phyloP scores from a whole-genome alignment of 805 yeast species.

The Kazachstania viticola region DNA sequence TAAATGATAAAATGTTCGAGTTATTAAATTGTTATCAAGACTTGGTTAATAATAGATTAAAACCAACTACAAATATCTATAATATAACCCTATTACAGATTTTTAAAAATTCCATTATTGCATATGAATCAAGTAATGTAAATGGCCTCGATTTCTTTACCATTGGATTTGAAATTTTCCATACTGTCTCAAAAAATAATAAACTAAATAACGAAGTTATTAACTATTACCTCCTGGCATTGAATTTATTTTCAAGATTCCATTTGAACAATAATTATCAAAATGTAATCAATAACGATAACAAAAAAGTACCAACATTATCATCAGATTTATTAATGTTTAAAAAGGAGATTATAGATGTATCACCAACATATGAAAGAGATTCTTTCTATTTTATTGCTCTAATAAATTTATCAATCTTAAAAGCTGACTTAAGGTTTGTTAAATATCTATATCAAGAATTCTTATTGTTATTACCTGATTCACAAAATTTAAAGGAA shows the following conservation, averaged over 20 bases:
- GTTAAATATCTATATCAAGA: slow-evolving; percentile 32
- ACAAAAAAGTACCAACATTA: slow-evolving; percentile 3
- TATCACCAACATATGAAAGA: slow-evolving; percentile 15
- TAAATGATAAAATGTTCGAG: slow-evolving; percentile 44
- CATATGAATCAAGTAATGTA: slow-evolving; percentile 26
- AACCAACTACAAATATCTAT: slow-evolving; percentile 48
- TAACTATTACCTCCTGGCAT: slow-evolving; percentile 37
- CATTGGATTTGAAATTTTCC: slow-evolving; percentile 38
- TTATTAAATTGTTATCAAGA: slow-evolving; percentile 60
- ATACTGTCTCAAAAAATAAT: slow-evolving; percentile 32
- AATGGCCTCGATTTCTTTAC: slow-evolving; percentile 38
- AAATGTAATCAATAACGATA: too few relatives aligned
- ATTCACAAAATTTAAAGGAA: slow-evolving; percentile 13
- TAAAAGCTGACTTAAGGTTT: slow-evolving; percentile 28
- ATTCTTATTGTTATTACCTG: slow-evolving; percentile 19
- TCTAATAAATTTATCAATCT: slow-evolving; percentile 30
- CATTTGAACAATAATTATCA: slow-evolving; percentile 7
- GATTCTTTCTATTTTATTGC: slow-evolving; percentile 30
- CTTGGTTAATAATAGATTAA: slow-evolving; percentile 39
- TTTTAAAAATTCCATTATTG: slow-evolving; percentile 37
- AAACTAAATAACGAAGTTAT: slow-evolving; percentile 32
- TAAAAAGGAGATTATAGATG: slow-evolving; percentile 4
- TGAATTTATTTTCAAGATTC: slow-evolving; percentile 30
- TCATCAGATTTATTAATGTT: slow-evolving; percentile 4
- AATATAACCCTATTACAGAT: slow-evolving; percentile 39